Percentiles rank a stretch among this genome's conserved stretches.
phyloP scores from a whole-genome alignment of 2,329 filamentous ascomycete genomes.

The Penicillium aurantiogriseum region DNA sequence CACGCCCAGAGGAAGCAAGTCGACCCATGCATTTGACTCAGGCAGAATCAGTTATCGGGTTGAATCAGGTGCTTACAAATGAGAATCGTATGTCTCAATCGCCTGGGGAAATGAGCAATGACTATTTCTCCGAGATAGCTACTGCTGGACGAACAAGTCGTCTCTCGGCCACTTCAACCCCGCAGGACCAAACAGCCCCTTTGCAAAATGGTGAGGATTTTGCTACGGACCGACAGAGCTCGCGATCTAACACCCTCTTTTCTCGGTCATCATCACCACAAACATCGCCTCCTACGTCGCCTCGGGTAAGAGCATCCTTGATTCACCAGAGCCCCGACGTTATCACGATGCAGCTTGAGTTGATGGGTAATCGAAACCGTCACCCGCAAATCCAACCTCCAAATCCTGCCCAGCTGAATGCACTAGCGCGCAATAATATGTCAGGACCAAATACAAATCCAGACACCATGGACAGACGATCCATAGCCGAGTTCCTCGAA shows the following conservation, averaged over 20 bases:
- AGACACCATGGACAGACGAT: conserved; percentile 24
- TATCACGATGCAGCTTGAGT: conserved; percentile 46
- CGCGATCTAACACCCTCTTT: conserved; percentile 42
- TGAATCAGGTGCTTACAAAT: conserved; percentile 28
- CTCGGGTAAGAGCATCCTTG: conserved; percentile 43
- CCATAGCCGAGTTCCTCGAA: conserved; percentile 39
- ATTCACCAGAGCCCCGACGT: conserved; percentile 45
- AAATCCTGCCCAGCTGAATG: conserved; percentile 12
- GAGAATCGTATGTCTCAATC: conserved; percentile 41
- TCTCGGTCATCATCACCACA: conserved; percentile 42
- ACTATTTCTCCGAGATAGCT: conserved; percentile 31
- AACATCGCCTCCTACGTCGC: conserved; percentile 43
- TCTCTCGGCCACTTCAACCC: conserved; percentile 13
- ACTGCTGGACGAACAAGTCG: conserved; percentile 26
- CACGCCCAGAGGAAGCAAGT: conserved; percentile 13
- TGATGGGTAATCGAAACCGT: conserved; percentile 35
- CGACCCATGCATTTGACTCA: conserved; percentile 10
- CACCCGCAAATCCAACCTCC: conserved; percentile 19
- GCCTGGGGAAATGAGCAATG: conserved; percentile 38
- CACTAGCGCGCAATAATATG: conserved; percentile 14
- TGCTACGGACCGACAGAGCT: conserved; percentile 27
- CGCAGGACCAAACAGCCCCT: conserved; percentile 15
- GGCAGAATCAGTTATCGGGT: conserved; percentile 6
- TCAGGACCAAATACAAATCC: conserved; percentile 15
- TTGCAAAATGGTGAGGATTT: conserved; percentile 9